Evolutionary conservation across 2,329 filamentous ascomycete species (phyloP), one percentile per base, ranked within the genome.

Genomic region (Nakataea oryzae): DNA sequence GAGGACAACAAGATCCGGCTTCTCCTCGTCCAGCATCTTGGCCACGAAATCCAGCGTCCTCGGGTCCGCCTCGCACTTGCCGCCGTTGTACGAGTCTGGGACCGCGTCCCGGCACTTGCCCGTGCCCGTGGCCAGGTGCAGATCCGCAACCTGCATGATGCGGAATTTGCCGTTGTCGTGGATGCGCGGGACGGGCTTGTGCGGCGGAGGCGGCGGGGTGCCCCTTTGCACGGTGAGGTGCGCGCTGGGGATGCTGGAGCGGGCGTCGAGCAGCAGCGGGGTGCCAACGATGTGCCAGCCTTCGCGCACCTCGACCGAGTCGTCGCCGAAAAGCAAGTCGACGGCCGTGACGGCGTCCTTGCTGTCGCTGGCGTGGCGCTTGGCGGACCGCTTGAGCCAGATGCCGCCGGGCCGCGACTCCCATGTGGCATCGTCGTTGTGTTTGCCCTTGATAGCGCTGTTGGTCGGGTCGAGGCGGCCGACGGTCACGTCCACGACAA

Each of bases 81-180:
- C 89, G 6, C 86, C 87, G 61, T 91, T 84, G 66, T 85, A 84
- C 58, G 81, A 82, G 65, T 86, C 83, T 0, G 93, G 93, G 67
- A 93, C 81, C n/a, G 91, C 85, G 68, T 99, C 92, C 66, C 95
- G 86, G 71, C 95, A 99, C 57, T 76, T 76, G 12, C 95, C 95
- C 6, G 93, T 81, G 12, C 93, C 95, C 2, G 95, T 99, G 70
- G 91, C 93, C 62, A 99, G 77, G 74, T 99, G 95, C 64, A 97
- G 77, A 76, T 99, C 95, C n/a, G 92, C 89, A 62, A 96, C 80
- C 75, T 99, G 95, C 82, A 99, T 86, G 66, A 99, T 96, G 79
- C 97, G 97, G 79, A 97, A 97, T 68, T 89, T 91, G 32, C 93
- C 95, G 71, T 95, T 91, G 65, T 96, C 91, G 56, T 85, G 84